Evolutionary conservation across 352 stramenopile species (phyloP).

Genomic region (Globisporangium heterothallicum): DNA sequence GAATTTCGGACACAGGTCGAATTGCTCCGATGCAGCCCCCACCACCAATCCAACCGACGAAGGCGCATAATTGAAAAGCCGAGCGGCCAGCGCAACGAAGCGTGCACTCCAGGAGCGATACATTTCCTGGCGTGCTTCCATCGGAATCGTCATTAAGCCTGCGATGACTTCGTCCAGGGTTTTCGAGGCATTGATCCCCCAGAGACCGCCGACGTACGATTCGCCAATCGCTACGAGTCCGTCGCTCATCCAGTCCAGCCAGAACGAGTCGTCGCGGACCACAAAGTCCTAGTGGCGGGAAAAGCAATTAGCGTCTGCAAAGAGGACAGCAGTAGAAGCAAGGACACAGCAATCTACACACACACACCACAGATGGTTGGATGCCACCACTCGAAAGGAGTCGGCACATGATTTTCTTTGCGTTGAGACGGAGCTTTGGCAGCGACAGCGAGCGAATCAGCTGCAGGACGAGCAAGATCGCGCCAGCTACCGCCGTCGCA

Average conservation of each 20-base stretch:
- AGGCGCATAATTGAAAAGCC: conserved; percentile 73
- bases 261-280: conserved; percentile 72
- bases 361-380: conserved; percentile 41
- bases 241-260: conserved; percentile 86
- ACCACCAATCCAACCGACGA: conserved; percentile 67
- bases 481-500: conserved; percentile 49
- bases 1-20: conserved; percentile 68
- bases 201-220: conserved; percentile 75
- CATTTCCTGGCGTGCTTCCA: conserved; percentile 79
- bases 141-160: conserved; percentile 72
- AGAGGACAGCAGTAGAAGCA: no score
- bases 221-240: conserved; percentile 79
- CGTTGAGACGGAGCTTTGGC: conserved; percentile 53
- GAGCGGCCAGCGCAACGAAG: conserved; percentile 61
- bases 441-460: conserved; percentile 73
- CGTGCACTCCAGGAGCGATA: conserved; percentile 82
- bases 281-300: conserved; percentile 73
- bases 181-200: conserved; percentile 43
- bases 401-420: conserved; percentile 70
- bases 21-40: conserved; percentile 63
- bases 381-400: conserved; percentile 61
- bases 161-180: conserved; percentile 70
- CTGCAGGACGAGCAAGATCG: conserved; percentile 51
- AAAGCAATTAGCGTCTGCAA: no score
- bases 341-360: no score